Evolutionary conservation across 441 rosid species (phyloP).

Genomic region (Manihot esculenta): DNA sequence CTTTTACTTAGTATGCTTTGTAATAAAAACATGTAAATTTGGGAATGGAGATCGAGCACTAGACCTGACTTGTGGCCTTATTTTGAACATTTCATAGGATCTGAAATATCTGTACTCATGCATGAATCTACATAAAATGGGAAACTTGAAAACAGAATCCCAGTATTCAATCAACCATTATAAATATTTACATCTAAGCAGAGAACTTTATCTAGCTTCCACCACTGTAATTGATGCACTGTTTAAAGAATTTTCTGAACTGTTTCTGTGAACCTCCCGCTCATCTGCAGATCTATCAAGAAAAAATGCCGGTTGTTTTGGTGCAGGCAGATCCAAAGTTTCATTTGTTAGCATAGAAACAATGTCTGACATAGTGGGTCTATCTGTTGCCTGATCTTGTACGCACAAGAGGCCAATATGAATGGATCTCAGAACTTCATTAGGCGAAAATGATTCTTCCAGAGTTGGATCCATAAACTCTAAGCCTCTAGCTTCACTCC

Average conservation of each 20-base stretch:
- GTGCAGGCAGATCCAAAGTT: conserved; percentile 1
- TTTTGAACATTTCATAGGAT: neutral
- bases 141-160: neutral
- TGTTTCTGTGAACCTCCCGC: neutral
- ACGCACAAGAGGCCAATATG: conserved; percentile 11
- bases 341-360: conserved; percentile 18
- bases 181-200: neutral
- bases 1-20: neutral
- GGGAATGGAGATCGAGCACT: neutral
- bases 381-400: conserved; percentile 16
- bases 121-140: neutral
- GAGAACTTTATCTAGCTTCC: conserved; percentile 21
- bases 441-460: neutral
- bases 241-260: conserved; percentile 6
- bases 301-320: conserved; percentile 19
- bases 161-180: neutral
- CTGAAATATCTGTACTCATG: neutral
- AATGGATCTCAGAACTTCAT: conserved; percentile 9
- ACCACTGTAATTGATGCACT: conserved; percentile 13
- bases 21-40: neutral
- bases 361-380: conserved; percentile 21
- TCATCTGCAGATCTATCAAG: neutral
- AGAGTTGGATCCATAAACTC: conserved; percentile 1
- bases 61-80: neutral
- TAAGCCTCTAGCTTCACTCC: conserved; percentile 11